Percentiles rank a stretch among this genome's conserved stretches.
Conservation (phyloP, 2,329 filamentous ascomycete genomes). For the Fusarium avenaceum region DNA sequence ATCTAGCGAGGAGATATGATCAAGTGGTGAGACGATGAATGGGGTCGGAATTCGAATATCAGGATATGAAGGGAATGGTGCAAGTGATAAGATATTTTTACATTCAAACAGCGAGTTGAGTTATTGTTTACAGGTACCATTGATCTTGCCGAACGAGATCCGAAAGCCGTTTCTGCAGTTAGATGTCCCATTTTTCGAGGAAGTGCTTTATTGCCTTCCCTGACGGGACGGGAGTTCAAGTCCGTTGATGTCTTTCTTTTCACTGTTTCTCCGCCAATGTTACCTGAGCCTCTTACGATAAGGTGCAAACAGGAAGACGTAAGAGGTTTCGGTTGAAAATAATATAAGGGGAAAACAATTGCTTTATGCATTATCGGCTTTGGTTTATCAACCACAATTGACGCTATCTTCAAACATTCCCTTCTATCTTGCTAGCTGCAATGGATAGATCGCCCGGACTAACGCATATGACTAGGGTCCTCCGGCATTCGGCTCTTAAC, state of each 20-base stretch:
- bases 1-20: constrained; percentile 5
- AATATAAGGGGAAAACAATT: too few relatives aligned
- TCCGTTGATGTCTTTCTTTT: constrained; percentile 5
- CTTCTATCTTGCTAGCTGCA: constrained; percentile 4
- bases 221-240: constrained; percentile 18
- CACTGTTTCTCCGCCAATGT: not conserved
- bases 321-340: not conserved
- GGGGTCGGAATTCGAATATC: constrained; percentile 9
- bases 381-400: not conserved
- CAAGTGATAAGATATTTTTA: not conserved
- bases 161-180: constrained; percentile 19
- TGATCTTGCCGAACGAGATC: not conserved
- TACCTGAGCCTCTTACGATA: not conserved
- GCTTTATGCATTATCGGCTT: not conserved
- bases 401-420: not conserved
- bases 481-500: constrained; percentile 16
- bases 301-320: not conserved
- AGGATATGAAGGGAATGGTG: constrained; percentile 17
- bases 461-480: constrained; percentile 31
- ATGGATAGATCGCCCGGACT: constrained; percentile 20
- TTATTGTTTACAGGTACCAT: too few relatives aligned
- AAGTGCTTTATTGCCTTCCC: not conserved
- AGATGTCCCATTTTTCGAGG: too few relatives aligned
- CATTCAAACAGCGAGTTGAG: not conserved
- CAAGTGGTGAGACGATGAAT: constrained; percentile 3